Evolutionary conservation across 2,329 filamentous ascomycete genomes (phyloP).

Genomic region (Cladosporium sp.): DNA sequence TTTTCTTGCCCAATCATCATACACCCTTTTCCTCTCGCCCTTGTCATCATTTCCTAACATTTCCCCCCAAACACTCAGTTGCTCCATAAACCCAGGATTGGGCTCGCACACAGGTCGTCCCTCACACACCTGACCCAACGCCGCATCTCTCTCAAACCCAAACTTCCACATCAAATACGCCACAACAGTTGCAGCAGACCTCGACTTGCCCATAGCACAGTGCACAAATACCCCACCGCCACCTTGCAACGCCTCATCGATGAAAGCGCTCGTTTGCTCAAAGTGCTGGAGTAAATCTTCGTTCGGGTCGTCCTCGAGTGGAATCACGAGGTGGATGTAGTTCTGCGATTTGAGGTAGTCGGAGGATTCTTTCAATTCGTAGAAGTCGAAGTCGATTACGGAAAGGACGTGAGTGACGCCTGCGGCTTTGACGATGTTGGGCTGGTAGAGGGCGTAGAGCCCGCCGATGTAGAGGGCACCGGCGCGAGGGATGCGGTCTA

Average conservation of each 20-base stretch:
- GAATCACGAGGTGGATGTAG: conserved; percentile 66
- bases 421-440: conserved; percentile 54
- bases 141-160: conserved; percentile 52
- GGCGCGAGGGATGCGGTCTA: conserved; percentile 35
- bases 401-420: conserved; percentile 86
- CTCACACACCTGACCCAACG: conserved; percentile 64
- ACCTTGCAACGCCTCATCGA: conserved; percentile 64
- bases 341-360: conserved; percentile 21
- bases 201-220: conserved; percentile 91
- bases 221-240: conserved; percentile 62
- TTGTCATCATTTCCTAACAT: conserved; percentile 50
- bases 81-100: conserved; percentile 83
- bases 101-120: conserved; percentile 74
- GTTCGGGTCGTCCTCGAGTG: conserved; percentile 84
- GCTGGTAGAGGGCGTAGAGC: conserved; percentile 39
- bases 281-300: conserved; percentile 79
- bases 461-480: conserved; percentile 39
- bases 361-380: conserved; percentile 31
- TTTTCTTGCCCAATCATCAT: conserved; percentile 31
- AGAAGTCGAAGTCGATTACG: conserved; percentile 60
- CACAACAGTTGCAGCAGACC: conserved; percentile 75
- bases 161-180: conserved; percentile 70
- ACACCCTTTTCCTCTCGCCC: conserved; percentile 25
- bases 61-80: conserved; percentile 76
- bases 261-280: conserved; percentile 71